Evolutionary conservation across 306 rosid genomes (phyloP).

Genomic region (Delonix regia): DNA sequence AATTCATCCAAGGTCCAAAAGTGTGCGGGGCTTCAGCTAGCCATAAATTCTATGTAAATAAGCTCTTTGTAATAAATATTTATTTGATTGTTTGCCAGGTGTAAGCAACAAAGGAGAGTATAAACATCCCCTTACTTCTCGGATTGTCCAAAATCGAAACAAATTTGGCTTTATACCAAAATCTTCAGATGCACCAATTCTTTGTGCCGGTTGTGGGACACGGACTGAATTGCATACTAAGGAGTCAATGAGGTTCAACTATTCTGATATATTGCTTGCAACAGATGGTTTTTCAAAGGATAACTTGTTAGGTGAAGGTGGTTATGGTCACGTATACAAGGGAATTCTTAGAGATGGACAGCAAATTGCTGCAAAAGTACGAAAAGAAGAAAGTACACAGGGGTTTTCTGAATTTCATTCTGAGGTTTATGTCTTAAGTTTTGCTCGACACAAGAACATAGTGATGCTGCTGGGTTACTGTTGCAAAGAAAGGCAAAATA

Average conservation of each 20-base stretch:
- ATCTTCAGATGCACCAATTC: conserved; percentile 65
- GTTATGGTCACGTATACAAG: conserved; percentile 77
- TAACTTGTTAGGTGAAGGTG: conserved; percentile 89
- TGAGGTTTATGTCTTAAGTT: conserved; percentile 76
- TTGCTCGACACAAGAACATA: conserved; percentile 91
- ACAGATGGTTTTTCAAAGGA: conserved; percentile 70
- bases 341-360: conserved; percentile 78
- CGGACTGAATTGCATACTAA: conserved; percentile 62
- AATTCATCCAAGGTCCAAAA: background rate
- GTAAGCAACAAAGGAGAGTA: conserved; percentile 38
- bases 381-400: conserved; percentile 77
- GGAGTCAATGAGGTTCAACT: conserved; percentile 63
- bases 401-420: conserved; percentile 82
- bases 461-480: conserved; percentile 89
- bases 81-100: conserved; percentile 45
- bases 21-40: background rate
- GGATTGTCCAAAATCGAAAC: conserved; percentile 42
- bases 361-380: conserved; percentile 80
- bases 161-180: conserved; percentile 36
- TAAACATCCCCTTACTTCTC: conserved; percentile 41
- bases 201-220: conserved; percentile 71
- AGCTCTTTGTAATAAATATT: background rate
- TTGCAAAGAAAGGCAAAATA: conserved; percentile 73
- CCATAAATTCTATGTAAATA: background rate
- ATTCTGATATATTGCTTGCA: conserved; percentile 61